Evolutionary conservation across 2,329 filamentous ascomycete species (phyloP).

Genomic region (Beauveria sp.): DNA sequence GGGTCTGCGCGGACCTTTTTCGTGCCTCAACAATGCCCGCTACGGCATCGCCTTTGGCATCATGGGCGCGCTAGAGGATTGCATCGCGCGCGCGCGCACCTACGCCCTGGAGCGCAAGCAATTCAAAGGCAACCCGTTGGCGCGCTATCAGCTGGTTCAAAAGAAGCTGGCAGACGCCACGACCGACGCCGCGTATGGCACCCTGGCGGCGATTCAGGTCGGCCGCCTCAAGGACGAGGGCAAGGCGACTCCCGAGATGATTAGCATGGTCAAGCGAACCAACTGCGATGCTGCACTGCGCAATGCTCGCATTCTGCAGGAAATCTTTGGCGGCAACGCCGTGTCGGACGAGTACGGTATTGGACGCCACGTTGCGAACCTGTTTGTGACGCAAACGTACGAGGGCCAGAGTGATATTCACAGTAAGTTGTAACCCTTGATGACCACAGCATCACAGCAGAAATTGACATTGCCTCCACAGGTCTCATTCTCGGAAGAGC

Average conservation of each 20-base stretch:
- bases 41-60: constrained; percentile 92
- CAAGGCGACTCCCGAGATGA: constrained; percentile 88
- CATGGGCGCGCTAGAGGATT: constrained; percentile 91
- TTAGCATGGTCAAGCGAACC: constrained; percentile 91
- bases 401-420: constrained; percentile 98
- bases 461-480: constrained; percentile 27
- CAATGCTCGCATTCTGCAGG: constrained; percentile 76
- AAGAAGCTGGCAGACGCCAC: constrained; percentile 93
- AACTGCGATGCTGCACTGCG: constrained; percentile 87
- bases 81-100: constrained; percentile 67
- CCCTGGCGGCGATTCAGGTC: constrained; percentile 84
- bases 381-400: constrained; percentile 97
- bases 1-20: constrained; percentile 82
- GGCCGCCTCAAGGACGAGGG: constrained; percentile 89
- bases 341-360: constrained; percentile 96
- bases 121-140: constrained; percentile 91
- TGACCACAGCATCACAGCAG: neutral
- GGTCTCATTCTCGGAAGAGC: constrained; percentile 61
- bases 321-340: constrained; percentile 97
- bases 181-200: constrained; percentile 86
- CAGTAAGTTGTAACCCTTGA: constrained; percentile 52
- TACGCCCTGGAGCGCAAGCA: constrained; percentile 93
- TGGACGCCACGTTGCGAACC: constrained; percentile 86
- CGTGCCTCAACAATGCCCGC: constrained; percentile 86
- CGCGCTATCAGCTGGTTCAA: constrained; percentile 93